phyloP scores from a whole-genome alignment of 2,329 filamentous ascomycete genomes.

The Zymoseptoria passerinii region DNA sequence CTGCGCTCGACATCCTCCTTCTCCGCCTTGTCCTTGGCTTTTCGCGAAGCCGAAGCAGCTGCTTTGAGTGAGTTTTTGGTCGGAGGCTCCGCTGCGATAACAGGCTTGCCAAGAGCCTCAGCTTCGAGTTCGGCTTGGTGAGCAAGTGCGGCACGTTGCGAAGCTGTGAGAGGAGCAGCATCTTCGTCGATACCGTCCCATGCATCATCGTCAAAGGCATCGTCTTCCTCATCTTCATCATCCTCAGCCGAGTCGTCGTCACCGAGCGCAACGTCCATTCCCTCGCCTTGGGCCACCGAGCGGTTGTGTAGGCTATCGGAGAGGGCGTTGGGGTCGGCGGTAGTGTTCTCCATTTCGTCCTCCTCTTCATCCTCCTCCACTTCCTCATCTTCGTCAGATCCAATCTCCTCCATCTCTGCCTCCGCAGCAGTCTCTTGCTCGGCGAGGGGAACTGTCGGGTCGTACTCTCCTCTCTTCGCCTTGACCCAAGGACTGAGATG shows the following conservation, averaged over 20 bases:
- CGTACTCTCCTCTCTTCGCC: constrained; percentile 76
- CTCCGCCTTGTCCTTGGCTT: constrained; percentile 61
- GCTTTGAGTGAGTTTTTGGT: constrained; percentile 53
- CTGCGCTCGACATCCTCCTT: constrained; percentile 83
- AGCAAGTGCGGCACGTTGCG: constrained; percentile 53
- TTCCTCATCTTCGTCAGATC: constrained; percentile 41
- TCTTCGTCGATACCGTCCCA: constrained; percentile 37
- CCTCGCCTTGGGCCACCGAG: constrained; percentile 26
- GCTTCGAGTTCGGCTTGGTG: constrained; percentile 90
- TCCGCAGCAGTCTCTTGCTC: constrained; percentile 85
- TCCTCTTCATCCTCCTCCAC: constrained; percentile 36
- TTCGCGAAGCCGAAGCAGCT: constrained; percentile 57
- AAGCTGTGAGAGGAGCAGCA: constrained; percentile 48
- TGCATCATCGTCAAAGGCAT: constrained; percentile 40
- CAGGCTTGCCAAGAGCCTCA: constrained; percentile 65
- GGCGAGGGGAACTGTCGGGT: constrained; percentile 75
- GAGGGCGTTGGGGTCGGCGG: constrained; percentile 30
- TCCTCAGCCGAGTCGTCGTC: constrained; percentile 27
- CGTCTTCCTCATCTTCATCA: constrained; percentile 38
- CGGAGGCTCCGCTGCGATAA: constrained; percentile 41
- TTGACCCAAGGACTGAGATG: constrained; percentile 96
- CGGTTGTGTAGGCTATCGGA: constrained; percentile 21
- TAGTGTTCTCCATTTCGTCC: constrained; percentile 40
- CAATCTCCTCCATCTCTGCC: constrained; percentile 49
- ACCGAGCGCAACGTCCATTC: constrained; percentile 42